Evolutionary conservation across 495 filamentous ascomycete genomes (phyloP), one percentile per base, ranked within the genome.

Genomic region (Talaromyces trachyspermus): DNA sequence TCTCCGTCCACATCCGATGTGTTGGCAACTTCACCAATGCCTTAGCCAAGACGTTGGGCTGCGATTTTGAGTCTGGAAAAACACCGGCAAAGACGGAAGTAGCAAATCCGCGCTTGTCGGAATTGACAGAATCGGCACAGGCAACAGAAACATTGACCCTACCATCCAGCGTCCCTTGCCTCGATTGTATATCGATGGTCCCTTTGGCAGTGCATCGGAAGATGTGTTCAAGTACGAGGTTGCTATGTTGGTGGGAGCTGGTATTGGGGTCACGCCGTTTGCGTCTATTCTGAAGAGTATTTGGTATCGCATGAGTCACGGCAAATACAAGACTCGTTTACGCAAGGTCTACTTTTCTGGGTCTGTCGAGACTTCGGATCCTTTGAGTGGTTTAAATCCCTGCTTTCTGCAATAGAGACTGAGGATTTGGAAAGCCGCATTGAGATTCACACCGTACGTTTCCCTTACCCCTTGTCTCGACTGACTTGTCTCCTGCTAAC

Each of bases 181-280:
- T 20, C 74, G 83, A 25, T 81, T 89, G 33, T 88, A 85, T 61
- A 76, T 88, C 53, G 84, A 88, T 55, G 85, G 85, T 0, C 85
- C 85, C 7, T 89, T 87, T 53, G 85, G 85, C n/a, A 83, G 77
- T 25, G 81, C 82, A 3, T 86, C 85, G 8, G 83, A 87, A 33
- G 45, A 57, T 44, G 67, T 94, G 36, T 91, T 94, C 65, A 83
- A 92, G 58, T 90, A 91, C 65, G 88, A 94, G 65, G 86, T 94
- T 53, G 87, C 87, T 11, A 81, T 94, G n/a, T 81, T 94, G 45
- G 86, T 92, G 51, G 88, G 88, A 48, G 90, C 88, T 3, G 88
- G 88, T 67, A 94, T 94, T 55, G 88, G 88, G 56, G 87, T 92
- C 36, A 94, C 88, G 12, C 88, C 88, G 3, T 94, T 88, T 85